Evolutionary conservation across 495 filamentous ascomycete species (phyloP).

Genomic region (Daldinia caldariorum): DNA sequence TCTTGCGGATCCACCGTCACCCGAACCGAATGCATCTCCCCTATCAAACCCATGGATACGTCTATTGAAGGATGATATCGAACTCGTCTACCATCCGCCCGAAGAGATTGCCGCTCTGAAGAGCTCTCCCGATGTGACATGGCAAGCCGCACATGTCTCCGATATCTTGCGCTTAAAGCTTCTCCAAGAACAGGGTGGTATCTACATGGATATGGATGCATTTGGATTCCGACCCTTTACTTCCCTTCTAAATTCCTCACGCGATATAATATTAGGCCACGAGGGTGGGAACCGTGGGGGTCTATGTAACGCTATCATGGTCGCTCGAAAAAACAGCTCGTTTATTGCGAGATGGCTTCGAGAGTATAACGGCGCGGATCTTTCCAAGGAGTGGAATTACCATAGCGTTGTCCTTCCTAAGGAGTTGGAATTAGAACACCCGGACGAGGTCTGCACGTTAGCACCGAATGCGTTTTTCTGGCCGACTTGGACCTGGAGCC

Average conservation of each 20-base stretch:
- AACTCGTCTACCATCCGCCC: constrained; percentile 55
- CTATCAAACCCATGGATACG: constrained; percentile 56
- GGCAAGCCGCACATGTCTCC: constrained; percentile 56
- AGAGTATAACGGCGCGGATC: constrained; percentile 52
- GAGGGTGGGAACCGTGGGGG: constrained; percentile 60
- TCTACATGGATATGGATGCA: constrained; percentile 59
- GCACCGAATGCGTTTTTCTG: constrained; percentile 59
- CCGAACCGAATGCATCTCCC: constrained; percentile 50
- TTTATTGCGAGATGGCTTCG: constrained; percentile 57
- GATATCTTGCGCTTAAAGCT: constrained; percentile 57
- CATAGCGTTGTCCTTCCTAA: constrained; percentile 57
- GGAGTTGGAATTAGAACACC: constrained; percentile 50
- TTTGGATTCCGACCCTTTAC: constrained; percentile 55
- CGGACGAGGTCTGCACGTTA: constrained; percentile 55
- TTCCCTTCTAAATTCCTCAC: constrained; percentile 43
- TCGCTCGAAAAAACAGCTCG: constrained; percentile 52
- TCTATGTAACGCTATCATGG: constrained; percentile 59
- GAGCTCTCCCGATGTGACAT: constrained; percentile 47
- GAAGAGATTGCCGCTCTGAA: constrained; percentile 43
- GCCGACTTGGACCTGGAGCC: constrained; percentile 60
- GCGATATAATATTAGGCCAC: constrained; percentile 56
- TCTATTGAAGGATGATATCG: constrained; percentile 52
- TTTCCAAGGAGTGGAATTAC: constrained; percentile 58
- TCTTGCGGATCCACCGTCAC: constrained; percentile 52
- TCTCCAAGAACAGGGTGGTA: constrained; percentile 55